Percentiles rank a stretch among this genome's conserved stretches.
Evolutionary conservation across 306 rosid genomes (phyloP).

Genomic region (Sicyos baderoa): DNA sequence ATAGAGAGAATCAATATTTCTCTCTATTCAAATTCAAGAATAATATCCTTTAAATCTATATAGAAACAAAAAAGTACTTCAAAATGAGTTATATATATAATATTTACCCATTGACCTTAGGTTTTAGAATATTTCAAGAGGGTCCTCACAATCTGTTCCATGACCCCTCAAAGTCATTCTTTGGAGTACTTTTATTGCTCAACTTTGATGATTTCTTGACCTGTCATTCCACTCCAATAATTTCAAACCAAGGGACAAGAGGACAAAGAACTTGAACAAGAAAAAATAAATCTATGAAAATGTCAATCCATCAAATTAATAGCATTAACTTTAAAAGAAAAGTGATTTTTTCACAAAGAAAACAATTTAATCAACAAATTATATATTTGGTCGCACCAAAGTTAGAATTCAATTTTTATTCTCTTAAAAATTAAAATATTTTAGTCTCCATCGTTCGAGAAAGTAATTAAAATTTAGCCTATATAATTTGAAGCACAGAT

Average conservation of each 20-base stretch:
- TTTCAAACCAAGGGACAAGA: not conserved
- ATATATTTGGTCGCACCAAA: too few relatives aligned
- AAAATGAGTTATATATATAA: too few relatives aligned
- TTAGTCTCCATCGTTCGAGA: too few relatives aligned
- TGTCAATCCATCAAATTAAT: not conserved
- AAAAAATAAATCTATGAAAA: not conserved
- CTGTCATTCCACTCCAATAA: slow-evolving; percentile 11
- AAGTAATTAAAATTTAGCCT: too few relatives aligned
- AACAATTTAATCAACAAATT: too few relatives aligned
- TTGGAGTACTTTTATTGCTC: slow-evolving; percentile 4
- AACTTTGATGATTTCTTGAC: not conserved
- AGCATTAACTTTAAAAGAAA: not conserved
- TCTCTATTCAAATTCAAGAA: not conserved
- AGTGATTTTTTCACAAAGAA: too few relatives aligned
- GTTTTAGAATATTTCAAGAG: not conserved
- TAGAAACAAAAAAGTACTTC: not conserved
- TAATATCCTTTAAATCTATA: not conserved
- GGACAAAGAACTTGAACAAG: not conserved
- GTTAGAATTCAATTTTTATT: too few relatives aligned
- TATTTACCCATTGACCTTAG: not conserved
- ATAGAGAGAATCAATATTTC: not conserved
- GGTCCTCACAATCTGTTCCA: slow-evolving; percentile 1
- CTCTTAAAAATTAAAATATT: too few relatives aligned
- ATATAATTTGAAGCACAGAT: too few relatives aligned
- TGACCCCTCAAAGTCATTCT: slow-evolving; percentile 12